A percentile compares a stretch with the other conserved stretches of the same genome.
Conservation (phyloP, 2,329 filamentous ascomycete species). For the Keithomyces neogunnii region DNA sequence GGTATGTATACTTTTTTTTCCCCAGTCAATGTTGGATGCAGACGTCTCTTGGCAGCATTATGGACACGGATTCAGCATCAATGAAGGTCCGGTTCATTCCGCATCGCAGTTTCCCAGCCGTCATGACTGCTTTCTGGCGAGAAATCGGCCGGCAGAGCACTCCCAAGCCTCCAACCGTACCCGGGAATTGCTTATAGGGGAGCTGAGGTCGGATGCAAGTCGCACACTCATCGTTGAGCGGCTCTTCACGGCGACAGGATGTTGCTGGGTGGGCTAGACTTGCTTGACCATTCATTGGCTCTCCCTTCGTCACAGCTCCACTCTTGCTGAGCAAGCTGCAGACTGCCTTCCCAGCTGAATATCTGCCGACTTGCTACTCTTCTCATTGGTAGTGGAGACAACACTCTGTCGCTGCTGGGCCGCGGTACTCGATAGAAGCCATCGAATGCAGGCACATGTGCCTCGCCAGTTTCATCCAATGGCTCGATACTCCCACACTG, state of each 20-base stretch:
- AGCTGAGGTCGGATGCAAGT: neutral
- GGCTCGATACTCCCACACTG: no score
- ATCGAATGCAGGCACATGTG: no score
- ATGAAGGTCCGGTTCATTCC: neutral
- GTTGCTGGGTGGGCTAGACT: neutral
- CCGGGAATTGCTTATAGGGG: neutral
- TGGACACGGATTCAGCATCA: neutral
- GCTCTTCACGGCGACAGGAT: neutral
- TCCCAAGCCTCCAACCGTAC: neutral
- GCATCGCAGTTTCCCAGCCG: neutral
- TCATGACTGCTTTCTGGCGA: no score
- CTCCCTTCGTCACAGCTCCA: neutral
- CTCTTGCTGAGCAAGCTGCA: neutral
- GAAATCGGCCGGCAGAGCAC: no score
- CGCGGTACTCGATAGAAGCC: no score
- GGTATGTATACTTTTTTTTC: constrained; percentile 1
- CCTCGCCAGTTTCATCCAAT: no score
- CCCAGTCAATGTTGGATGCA: neutral
- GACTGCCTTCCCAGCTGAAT: no score
- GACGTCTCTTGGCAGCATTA: neutral
- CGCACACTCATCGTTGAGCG: no score
- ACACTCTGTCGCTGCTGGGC: no score
- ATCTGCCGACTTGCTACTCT: no score
- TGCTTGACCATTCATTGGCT: neutral
- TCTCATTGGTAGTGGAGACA: no score